Evolutionary conservation across 345 rosid genomes (phyloP), one percentile per base, ranked within the genome.

Genomic region (Erodium maritimum): DNA sequence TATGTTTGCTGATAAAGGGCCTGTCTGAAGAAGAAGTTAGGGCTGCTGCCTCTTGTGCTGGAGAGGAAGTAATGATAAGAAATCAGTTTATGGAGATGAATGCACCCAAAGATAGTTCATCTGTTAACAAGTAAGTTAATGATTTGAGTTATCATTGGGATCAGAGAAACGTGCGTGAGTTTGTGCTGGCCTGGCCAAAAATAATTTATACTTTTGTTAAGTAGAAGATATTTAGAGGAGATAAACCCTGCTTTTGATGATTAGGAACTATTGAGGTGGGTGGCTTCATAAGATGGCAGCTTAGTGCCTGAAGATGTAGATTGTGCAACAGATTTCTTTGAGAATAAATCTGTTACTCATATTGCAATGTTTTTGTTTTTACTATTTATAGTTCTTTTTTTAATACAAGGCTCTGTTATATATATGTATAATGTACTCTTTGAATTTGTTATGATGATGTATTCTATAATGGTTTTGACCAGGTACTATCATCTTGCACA

Each of bases 401-500:
- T 10, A 42, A 9, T 42, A 42, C 14, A 42, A 42, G 48, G 19
- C 51, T 33, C 46, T 56, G 23, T 48, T 45, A 21, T 33, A n/a
- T n/a, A 19, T 54, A 17, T n/a, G 46, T 45, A 9, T 37, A 17
- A 29, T 19, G 19, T 18, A 57, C 17, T 42, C 64, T 62, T 63
- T 64, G 34, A 17, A 22, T 54, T 20, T 24, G n/a, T n/a, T n/a
- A n/a, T n/a, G n/a, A n/a, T n/a, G n/a, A n/a, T 29, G 37, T 6
- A 29, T 17, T 21, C 13, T 63, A 19, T 55, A 24, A 2, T 48
- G 51, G 50, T 52, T 33, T 19, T 73, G 57, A 25, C 23, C 82
- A 94, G 99, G 83, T 94, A 94, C 68, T 94, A 90, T 75, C 79
- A 60, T 69, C 96, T 90, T 72, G 99, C 99, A 23, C 99, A 94